Conservation (phyloP, 495 filamentous ascomycete genomes). For the Filosporella fistucella region DNA sequence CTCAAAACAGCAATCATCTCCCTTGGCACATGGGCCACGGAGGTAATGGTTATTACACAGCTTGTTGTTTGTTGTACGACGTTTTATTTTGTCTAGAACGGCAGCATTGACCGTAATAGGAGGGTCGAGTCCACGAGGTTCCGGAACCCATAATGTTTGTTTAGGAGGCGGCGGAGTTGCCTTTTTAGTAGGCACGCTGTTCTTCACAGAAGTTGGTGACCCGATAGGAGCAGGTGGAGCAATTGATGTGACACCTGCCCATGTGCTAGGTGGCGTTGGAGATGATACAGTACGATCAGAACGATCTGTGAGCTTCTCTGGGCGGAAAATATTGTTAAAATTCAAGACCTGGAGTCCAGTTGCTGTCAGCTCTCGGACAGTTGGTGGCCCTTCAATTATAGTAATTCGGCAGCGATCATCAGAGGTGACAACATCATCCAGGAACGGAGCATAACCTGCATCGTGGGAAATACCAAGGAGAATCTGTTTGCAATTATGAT, state of each 20-base stretch:
- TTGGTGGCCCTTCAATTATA: slow-evolving; percentile 69
- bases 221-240: slow-evolving; percentile 27
- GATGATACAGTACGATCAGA: slow-evolving; percentile 15
- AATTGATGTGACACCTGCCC: slow-evolving; percentile 22
- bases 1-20: slow-evolving; percentile 68
- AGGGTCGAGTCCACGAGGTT: slow-evolving; percentile 43
- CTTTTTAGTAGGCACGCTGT: slow-evolving; percentile 8
- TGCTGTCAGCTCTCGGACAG: slow-evolving; percentile 58
- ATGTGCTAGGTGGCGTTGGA: slow-evolving; percentile 12
- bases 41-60: slow-evolving; percentile 85
- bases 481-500: slow-evolving; percentile 78
- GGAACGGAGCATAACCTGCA: slow-evolving; percentile 61
- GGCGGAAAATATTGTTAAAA: slow-evolving; percentile 64
- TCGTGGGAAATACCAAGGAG: slow-evolving; percentile 77
- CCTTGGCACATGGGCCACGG: slow-evolving; percentile 67
- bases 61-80: slow-evolving; percentile 70
- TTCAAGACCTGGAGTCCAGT: slow-evolving; percentile 53
- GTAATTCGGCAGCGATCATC: slow-evolving; percentile 54
- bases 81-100: slow-evolving; percentile 69
- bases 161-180: slow-evolving; percentile 28
- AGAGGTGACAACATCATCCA: slow-evolving; percentile 60
- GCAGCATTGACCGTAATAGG: slow-evolving; percentile 45
- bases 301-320: slow-evolving; percentile 45
- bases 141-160: slow-evolving; percentile 46
- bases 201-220: slow-evolving; percentile 23